Conservation (phyloP, 2,329 filamentous ascomycete species). For the Didymella sp. region DNA sequence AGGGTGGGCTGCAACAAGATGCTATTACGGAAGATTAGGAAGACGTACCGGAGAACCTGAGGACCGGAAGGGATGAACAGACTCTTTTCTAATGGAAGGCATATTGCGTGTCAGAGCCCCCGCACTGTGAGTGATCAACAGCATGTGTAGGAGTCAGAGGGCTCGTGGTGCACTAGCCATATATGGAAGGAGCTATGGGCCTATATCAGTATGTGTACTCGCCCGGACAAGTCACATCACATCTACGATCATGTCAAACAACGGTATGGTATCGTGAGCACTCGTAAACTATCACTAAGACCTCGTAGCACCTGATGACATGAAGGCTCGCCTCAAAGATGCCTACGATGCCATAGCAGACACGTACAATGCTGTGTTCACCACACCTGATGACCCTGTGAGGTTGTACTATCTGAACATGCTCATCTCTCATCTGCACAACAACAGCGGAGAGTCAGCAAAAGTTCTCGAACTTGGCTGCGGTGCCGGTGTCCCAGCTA, state of each 20-base stretch:
- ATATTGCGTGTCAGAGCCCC: background rate
- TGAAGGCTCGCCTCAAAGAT: conserved; percentile 38
- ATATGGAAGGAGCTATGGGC: background rate
- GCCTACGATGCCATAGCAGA: conserved; percentile 45
- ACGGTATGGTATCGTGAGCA: background rate
- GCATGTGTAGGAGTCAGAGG: too few relatives aligned
- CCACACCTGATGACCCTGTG: conserved; percentile 26
- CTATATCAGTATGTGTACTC: background rate
- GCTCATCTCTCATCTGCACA: conserved; percentile 25
- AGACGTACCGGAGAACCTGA: background rate
- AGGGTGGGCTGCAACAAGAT: background rate
- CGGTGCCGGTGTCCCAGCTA: conserved; percentile 41
- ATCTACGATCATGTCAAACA: background rate
- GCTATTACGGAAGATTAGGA: background rate
- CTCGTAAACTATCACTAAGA: background rate
- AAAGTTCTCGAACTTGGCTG: conserved; percentile 39
- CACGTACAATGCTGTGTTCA: conserved; percentile 32
- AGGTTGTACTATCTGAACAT: conserved; percentile 32
- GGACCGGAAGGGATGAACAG: background rate
- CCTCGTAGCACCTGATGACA: conserved; percentile 19
- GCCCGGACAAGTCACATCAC: background rate
- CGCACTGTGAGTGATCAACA: background rate
- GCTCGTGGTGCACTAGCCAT: background rate
- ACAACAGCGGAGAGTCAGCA: background rate
- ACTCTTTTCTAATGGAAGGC: background rate